These are phyloP conservation scores for Nicotiana knightiana DNA, from an alignment of 257 asterid genomes.

Conservation along the genomic window DNA sequence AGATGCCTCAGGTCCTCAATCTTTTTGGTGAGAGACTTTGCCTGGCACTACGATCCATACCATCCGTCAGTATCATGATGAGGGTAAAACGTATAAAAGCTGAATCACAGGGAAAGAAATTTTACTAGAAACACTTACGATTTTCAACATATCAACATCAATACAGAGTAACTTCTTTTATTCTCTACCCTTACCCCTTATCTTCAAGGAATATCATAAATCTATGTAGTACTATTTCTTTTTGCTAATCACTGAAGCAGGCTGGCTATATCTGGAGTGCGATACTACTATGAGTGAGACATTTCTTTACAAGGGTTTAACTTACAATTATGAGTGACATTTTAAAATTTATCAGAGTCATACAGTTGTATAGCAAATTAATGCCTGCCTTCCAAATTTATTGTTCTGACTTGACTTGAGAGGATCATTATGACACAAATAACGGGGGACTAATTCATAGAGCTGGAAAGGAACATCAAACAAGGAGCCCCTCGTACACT, in stretches of 20 bases:
- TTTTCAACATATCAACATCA: background rate
- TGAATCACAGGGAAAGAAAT: background rate
- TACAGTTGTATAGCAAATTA: background rate
- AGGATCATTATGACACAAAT: background rate
- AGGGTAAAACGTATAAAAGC: background rate
- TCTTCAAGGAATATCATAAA: background rate
- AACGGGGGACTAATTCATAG: background rate
- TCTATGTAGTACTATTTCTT: background rate
- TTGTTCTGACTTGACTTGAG: background rate
- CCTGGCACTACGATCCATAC: slow-evolving; percentile 41
- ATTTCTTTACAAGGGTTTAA: background rate
- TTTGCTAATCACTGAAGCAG: background rate
- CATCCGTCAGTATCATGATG: background rate
- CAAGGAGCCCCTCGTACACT: background rate
- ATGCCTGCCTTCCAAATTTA: background rate
- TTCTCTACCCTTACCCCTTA: background rate
- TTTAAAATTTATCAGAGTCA: background rate
- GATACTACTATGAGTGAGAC: background rate
- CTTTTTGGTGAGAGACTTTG: slow-evolving; percentile 44
- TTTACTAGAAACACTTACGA: background rate
- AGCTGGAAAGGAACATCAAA: background rate
- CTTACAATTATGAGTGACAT: background rate
- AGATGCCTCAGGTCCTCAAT: slow-evolving; percentile 45
- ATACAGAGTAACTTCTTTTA: background rate
- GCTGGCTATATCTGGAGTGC: background rate